phyloP scores from a whole-genome alignment of 306 rosid species.

The Cajanus cajan region DNA sequence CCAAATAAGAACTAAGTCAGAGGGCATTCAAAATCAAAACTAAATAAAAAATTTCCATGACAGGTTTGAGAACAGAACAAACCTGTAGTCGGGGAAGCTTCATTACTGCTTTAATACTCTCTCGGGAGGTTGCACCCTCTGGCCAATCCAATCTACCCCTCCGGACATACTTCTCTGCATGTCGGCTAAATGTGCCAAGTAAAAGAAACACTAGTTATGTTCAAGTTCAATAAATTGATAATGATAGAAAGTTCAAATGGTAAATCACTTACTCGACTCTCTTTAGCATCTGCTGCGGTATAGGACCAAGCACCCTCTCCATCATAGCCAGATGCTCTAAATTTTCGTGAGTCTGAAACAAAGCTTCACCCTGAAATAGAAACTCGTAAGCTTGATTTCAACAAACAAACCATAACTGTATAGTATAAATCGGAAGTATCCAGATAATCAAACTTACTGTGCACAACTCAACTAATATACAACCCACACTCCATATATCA shows the following conservation, averaged over 20 bases:
- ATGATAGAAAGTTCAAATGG: not conserved
- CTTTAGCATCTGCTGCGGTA: constrained; percentile 70
- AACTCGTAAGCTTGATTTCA: not conserved
- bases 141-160: constrained; percentile 94
- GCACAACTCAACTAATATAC: constrained; percentile 92
- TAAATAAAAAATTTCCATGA: no score
- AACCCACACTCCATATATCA: constrained; percentile 95
- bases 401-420: not conserved
- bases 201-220: not conserved
- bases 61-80: not conserved
- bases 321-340: constrained; percentile 97
- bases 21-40: not conserved
- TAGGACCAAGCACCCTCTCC: constrained; percentile 85
- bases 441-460: constrained; percentile 47
- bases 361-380: constrained; percentile 79
- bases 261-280: constrained; percentile 65
- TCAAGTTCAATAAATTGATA: not conserved
- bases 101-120: constrained; percentile 80
- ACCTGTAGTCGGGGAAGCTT: constrained; percentile 91
- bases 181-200: constrained; percentile 52
- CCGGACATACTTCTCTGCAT: constrained; percentile 83
- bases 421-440: not conserved
- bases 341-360: constrained; percentile 96
- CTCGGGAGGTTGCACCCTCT: constrained; percentile 78
- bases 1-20: not conserved